Base-by-base conservation (phyloP, 192 early-diverging fungal genomes). In the Coemansia sp. region DNA sequence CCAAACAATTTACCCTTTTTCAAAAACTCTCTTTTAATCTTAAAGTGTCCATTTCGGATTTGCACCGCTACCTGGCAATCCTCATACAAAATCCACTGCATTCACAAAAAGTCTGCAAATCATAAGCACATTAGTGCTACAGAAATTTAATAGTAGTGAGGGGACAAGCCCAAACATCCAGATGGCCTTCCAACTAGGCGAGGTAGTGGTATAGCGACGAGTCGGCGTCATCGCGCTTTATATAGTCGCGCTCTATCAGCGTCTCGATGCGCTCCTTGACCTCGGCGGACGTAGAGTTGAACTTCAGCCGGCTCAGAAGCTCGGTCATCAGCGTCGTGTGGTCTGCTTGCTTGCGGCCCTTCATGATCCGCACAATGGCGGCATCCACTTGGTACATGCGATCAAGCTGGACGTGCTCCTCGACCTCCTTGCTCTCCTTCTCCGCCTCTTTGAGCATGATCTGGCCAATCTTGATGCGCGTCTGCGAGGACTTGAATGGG, bases 261-360 rank as follows among this genome's bases (percentile, higher is more conserved):
- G 90, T 88, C 63, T 99, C 98, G 66, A 99, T 96, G 61, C 93
- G 92, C 84, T 97, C 96, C 79, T 99, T 99, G 78, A 95, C 92
- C 60, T 95, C 94, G 2, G 89, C 81, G 27, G 95, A 81, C 65
- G 89, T 85, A 9, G 94, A 92, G 66, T 88, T 89, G 82, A 98
- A 99, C 35, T 90, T 81, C n/a, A 97, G 85, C 67, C 97, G 95
- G 6, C 85, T 74, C 46, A 95, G 88, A 24, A 96, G 90, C 73
- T 99, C 96, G 16, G 88, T 86, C 67, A 98, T 88, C 41, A 99
- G 85, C 9, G 84, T 75, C 4, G 87, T 84, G 73, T 97, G 92
- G 64, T 94, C 92, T 81, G 96, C 72, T 29, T 85, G 87, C 77
- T 94, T 93, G 17, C 94, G 90, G 1, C 95, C 94, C 83, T 99